Conservation (phyloP, 495 filamentous ascomycete genomes). For the Penicillium cosmopolitanum region DNA sequence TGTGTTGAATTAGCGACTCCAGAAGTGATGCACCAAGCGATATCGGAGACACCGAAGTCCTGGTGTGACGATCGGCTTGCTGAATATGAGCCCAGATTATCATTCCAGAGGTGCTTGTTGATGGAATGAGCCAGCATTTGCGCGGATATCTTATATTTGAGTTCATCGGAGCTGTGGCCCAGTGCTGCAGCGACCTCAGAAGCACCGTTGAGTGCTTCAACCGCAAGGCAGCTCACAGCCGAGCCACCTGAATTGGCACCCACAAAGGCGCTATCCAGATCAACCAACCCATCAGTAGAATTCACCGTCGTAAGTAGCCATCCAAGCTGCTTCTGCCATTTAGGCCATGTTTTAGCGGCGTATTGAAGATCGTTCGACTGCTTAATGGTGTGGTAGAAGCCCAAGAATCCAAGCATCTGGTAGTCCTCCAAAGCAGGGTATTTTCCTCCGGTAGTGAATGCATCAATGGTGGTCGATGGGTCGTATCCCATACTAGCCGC, state of each 20-base stretch:
- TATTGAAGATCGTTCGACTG: constrained; percentile 9
- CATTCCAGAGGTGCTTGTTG: constrained; percentile 7
- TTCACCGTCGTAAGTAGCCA: constrained; percentile 10
- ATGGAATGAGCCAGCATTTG: not conserved
- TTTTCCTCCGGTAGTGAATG: not conserved
- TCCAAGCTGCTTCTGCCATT: constrained; percentile 9
- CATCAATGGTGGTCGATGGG: constrained; percentile 10
- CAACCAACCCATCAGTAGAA: constrained; percentile 9
- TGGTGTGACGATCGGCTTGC: not conserved
- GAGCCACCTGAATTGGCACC: constrained; percentile 1
- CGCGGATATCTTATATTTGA: not conserved
- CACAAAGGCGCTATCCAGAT: constrained; percentile 3
- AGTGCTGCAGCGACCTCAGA: not conserved
- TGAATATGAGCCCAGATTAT: constrained; percentile 1
- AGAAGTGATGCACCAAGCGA: constrained; percentile 9
- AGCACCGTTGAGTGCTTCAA: constrained; percentile 1
- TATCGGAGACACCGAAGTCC: not conserved
- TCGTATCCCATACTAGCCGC: constrained; percentile 11
- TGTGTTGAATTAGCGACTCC: constrained; percentile 6
- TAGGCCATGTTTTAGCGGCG: constrained; percentile 8
- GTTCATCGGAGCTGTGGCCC: not conserved
- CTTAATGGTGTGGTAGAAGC: constrained; percentile 6
- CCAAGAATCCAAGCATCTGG: constrained; percentile 12
- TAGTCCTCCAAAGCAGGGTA: constrained; percentile 10
- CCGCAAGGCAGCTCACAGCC: constrained; percentile 5